Conservation (phyloP, 192 early-diverging fungal species). For the Lobulomyces angularis region DNA sequence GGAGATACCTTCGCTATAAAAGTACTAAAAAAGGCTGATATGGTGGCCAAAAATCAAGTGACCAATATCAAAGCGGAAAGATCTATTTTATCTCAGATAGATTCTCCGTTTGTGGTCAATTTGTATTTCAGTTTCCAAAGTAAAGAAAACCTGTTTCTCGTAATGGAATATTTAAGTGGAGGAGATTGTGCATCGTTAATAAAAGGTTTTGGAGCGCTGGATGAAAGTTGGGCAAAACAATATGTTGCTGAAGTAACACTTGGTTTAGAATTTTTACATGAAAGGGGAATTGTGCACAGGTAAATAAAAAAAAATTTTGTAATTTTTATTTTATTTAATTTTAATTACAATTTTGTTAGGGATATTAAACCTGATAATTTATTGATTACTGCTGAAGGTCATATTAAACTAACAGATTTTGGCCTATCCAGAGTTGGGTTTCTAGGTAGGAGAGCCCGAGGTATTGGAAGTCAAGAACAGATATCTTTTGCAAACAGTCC, state of each 20-base stretch:
- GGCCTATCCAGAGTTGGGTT: constrained; percentile 75
- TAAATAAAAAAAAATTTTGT: constrained; percentile 22
- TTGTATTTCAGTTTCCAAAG: constrained; percentile 76
- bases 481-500: no score
- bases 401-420: constrained; percentile 82
- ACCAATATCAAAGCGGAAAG: constrained; percentile 79
- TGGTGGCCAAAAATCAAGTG: constrained; percentile 86
- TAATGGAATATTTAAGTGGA: constrained; percentile 81
- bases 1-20: constrained; percentile 85
- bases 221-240: constrained; percentile 74
- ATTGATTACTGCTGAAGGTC: constrained; percentile 70
- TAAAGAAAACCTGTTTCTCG: constrained; percentile 71
- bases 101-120: constrained; percentile 72
- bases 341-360: constrained; percentile 17
- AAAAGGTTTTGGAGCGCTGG: constrained; percentile 55
- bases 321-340: constrained; percentile 8
- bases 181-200: constrained; percentile 79
- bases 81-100: constrained; percentile 79
- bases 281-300: constrained; percentile 68
- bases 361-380: constrained; percentile 82
- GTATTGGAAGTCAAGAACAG: no score
- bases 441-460: constrained; percentile 58
- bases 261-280: constrained; percentile 68
- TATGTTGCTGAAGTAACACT: constrained; percentile 74
- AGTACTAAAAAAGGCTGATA: constrained; percentile 71